phyloP scores from a whole-genome alignment of 257 asterid genomes.

The Thymus quinquecostatus region DNA sequence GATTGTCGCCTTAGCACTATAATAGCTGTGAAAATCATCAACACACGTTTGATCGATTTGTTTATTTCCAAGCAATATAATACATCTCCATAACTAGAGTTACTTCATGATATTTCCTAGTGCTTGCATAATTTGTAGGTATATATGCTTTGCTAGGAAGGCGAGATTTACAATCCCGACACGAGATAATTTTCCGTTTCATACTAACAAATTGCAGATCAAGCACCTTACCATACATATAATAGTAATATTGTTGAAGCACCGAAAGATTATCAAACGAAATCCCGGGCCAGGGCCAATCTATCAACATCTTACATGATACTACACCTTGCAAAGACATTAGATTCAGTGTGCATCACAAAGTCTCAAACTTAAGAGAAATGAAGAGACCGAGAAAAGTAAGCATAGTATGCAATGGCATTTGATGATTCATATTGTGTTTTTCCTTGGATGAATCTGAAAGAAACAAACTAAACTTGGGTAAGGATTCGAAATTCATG shows the following conservation, averaged over 20 bases:
- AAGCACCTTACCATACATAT: background rate
- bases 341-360: too few relatives aligned
- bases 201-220: background rate
- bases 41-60: too few relatives aligned
- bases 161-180: background rate
- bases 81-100: too few relatives aligned
- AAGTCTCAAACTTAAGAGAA: too few relatives aligned
- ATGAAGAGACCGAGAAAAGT: background rate
- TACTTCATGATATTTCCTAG: background rate
- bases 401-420: background rate
- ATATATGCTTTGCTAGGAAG: background rate
- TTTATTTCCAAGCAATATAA: too few relatives aligned
- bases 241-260: too few relatives aligned
- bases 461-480: background rate
- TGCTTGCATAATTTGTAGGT: constrained; percentile 13
- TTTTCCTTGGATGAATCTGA: background rate
- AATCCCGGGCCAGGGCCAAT: too few relatives aligned
- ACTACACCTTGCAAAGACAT: too few relatives aligned
- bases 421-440: background rate
- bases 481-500: background rate
- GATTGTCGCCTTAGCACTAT: background rate
- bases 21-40: background rate
- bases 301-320: too few relatives aligned
- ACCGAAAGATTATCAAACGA: too few relatives aligned
- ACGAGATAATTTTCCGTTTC: too few relatives aligned